Evolutionary conservation across 75 land plant species (phyloP).

Genomic region (Pinus tabuliformis): DNA sequence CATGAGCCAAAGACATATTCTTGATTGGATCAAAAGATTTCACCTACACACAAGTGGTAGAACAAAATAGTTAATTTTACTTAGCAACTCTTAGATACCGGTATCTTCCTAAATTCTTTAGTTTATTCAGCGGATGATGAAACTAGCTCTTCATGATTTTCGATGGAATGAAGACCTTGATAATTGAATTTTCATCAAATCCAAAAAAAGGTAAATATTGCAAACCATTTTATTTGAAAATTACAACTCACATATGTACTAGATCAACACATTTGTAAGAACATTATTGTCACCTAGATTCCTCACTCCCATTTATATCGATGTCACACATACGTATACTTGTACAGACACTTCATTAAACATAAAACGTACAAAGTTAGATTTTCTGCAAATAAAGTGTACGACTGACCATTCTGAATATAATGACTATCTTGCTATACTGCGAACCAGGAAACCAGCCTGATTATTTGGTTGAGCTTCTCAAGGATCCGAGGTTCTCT

Average conservation of each 20-base stretch:
- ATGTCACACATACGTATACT: constrained; percentile 2
- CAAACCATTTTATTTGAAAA: constrained; percentile 7
- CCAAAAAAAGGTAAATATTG: constrained; percentile 3
- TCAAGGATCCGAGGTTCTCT: constrained; percentile 91
- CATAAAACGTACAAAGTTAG: too few relatives aligned
- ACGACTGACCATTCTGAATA: too few relatives aligned
- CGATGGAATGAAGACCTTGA: constrained; percentile 45
- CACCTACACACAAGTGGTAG: constrained; percentile 20
- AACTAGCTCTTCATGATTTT: constrained; percentile 28
- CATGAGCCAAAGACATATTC: constrained; percentile 64
- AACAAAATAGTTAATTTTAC: too few relatives aligned
- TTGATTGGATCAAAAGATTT: constrained; percentile 81
- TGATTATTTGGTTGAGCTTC: constrained; percentile 89
- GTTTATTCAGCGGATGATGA: constrained; percentile 21
- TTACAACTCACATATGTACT: neutral
- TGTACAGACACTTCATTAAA: too few relatives aligned
- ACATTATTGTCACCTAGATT: constrained; percentile 47
- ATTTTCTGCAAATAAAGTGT: too few relatives aligned
- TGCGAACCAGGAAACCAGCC: too few relatives aligned
- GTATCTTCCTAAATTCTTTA: constrained; percentile 54
- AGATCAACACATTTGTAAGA: neutral
- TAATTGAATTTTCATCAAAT: constrained; percentile 19
- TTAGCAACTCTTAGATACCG: too few relatives aligned
- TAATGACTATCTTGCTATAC: too few relatives aligned
- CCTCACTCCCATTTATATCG: constrained; percentile 7